Evolutionary conservation across 306 rosid genomes (phyloP).

Genomic region (Dalbergia cultrata): DNA sequence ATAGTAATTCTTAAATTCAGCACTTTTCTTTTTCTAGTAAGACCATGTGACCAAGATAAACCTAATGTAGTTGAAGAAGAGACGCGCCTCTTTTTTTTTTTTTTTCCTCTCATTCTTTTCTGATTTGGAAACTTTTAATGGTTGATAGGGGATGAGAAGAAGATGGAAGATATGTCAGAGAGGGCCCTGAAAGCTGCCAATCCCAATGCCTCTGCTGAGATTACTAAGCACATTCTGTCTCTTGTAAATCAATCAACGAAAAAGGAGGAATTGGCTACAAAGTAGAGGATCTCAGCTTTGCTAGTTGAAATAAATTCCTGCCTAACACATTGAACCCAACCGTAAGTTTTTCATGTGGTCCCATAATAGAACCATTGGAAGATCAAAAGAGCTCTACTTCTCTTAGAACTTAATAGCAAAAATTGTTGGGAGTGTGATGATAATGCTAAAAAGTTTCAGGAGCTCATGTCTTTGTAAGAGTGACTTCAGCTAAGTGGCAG

Average conservation of each 20-base stretch:
- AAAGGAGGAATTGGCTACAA: slow-evolving; percentile 25
- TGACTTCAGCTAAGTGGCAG: neutral
- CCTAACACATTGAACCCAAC: neutral
- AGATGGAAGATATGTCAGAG: slow-evolving; percentile 77
- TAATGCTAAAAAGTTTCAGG: slow-evolving; percentile 4
- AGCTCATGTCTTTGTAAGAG: neutral
- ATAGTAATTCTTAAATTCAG: neutral
- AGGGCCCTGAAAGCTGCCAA: slow-evolving; percentile 78
- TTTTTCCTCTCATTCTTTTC: neutral
- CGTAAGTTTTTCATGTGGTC: slow-evolving; percentile 19
- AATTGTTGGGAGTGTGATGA: neutral
- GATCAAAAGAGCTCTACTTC: neutral
- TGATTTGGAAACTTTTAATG: slow-evolving; percentile 17
- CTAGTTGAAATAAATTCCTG: slow-evolving; percentile 6
- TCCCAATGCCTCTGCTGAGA: slow-evolving; percentile 67
- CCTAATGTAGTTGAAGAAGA: slow-evolving; percentile 19
- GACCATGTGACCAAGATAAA: neutral
- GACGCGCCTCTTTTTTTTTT: neutral
- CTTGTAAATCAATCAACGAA: slow-evolving; percentile 55
- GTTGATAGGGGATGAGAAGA: slow-evolving; percentile 63
- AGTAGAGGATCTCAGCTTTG: slow-evolving; percentile 28
- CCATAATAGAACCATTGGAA: neutral
- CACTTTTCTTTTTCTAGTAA: neutral
- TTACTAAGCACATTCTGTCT: slow-evolving; percentile 66
- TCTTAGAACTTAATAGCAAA: neutral